Evolutionary conservation across 352 stramenopile species (phyloP).

Genomic region (Thalassiosira mediterranea): DNA sequence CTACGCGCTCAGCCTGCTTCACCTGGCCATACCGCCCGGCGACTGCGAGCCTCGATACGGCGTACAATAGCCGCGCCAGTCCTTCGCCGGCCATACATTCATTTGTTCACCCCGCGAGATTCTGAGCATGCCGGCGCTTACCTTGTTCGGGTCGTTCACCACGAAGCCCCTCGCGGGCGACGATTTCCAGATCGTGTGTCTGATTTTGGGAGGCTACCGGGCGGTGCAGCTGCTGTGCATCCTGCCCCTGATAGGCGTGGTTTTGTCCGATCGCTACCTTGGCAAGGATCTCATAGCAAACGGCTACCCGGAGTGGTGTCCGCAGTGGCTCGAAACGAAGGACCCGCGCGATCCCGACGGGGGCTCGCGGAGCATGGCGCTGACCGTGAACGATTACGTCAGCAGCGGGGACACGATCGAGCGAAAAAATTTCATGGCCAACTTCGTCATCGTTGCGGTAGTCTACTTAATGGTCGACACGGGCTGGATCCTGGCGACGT

Average conservation of each 20-base stretch:
- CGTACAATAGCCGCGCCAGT: no score
- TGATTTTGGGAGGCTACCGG: background rate
- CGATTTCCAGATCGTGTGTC: constrained; percentile 1
- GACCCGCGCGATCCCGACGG: no score
- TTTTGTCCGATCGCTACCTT: no score
- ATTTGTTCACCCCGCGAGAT: no score
- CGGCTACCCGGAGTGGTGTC: background rate
- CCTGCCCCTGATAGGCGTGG: no score
- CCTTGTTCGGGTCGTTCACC: background rate
- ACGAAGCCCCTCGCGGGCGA: constrained; percentile 4
- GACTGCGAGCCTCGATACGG: no score
- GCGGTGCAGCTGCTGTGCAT: background rate
- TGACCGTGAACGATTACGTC: background rate
- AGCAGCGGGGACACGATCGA: no score
- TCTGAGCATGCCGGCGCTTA: constrained; percentile 8
- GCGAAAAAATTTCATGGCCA: background rate
- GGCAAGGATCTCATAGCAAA: no score
- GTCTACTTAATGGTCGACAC: constrained; percentile 16
- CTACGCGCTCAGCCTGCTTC: no score
- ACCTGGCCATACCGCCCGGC: no score
- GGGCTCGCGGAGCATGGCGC: no score
- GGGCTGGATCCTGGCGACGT: constrained; percentile 36
- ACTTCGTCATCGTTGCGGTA: background rate
- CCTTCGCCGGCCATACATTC: no score
- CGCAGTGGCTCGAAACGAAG: background rate